Conservation (phyloP, 75 land plant genomes). For the Adiantum capillusveneris region DNA sequence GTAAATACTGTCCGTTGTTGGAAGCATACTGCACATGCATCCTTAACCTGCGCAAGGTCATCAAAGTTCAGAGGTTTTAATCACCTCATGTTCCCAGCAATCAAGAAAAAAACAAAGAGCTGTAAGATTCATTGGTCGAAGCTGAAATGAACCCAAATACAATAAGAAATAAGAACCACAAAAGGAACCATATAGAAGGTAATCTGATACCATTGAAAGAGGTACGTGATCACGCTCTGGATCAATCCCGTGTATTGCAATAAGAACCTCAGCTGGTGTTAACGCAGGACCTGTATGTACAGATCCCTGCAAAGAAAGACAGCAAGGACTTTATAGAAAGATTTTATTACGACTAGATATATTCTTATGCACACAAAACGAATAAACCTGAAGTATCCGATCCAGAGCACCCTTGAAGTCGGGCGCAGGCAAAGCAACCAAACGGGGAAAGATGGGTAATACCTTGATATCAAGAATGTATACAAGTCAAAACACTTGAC, state of each 20-base stretch:
- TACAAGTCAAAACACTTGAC: background rate
- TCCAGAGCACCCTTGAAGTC: constrained; percentile 88
- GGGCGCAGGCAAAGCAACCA: constrained; percentile 77
- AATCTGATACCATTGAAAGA: constrained; percentile 61
- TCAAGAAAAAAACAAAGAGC: too few species aligned
- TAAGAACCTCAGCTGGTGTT: constrained; percentile 89
- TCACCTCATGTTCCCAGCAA: too few species aligned
- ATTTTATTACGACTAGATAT: background rate
- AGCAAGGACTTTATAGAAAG: background rate
- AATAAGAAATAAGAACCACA: background rate
- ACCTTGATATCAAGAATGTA: constrained; percentile 35
- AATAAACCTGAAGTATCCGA: constrained; percentile 79
- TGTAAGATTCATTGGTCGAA: too few species aligned
- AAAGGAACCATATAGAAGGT: background rate
- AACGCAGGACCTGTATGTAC: constrained; percentile 97
- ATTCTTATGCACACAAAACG: background rate
- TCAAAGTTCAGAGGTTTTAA: too few species aligned
- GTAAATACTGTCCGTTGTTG: constrained; percentile 96
- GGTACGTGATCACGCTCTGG: constrained; percentile 85
- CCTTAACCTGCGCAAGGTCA: constrained; percentile 57
- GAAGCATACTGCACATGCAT: constrained; percentile 95
- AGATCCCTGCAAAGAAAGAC: constrained; percentile 63
- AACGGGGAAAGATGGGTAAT: constrained; percentile 86
- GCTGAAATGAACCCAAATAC: too few species aligned
- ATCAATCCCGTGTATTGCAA: constrained; percentile 81